Evolutionary conservation across 768 basidiomycete genomes (phyloP).

Genomic region (Rhodotorula kratochvilovae): DNA sequence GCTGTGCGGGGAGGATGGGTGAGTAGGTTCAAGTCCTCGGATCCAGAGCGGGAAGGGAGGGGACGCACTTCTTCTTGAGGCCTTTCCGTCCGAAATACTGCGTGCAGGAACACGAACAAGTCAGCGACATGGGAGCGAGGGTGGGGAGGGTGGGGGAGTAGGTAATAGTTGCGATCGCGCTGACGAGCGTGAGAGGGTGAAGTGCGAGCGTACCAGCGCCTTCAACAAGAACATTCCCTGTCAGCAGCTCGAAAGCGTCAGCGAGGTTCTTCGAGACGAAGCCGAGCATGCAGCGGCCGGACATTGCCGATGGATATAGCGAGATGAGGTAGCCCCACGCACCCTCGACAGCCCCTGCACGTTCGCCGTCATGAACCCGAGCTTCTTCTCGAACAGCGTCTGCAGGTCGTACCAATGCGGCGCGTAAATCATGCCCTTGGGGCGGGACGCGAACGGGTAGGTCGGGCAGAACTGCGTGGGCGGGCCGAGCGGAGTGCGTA

Average conservation of each 20-base stretch:
- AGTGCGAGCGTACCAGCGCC: conserved; percentile 20
- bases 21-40: no score
- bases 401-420: conserved; percentile 92
- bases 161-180: no score
- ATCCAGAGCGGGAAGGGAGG: no score
- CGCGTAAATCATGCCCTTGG: conserved; percentile 63
- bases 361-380: conserved; percentile 80
- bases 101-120: neutral
- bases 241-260: neutral
- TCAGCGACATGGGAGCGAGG: no score
- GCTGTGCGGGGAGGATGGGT: conserved; percentile 14
- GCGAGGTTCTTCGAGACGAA: no score
- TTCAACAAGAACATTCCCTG: conserved; percentile 38
- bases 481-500: no score
- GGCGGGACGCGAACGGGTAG: conserved; percentile 65
- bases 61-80: conserved; percentile 34
- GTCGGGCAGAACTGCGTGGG: conserved; percentile 63
- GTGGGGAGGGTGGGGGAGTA: no score
- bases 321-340: conserved; percentile 30
- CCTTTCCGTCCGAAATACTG: conserved; percentile 40
- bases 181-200: neutral
- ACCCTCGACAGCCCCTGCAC: conserved; percentile 88
- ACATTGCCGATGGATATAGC: no score
- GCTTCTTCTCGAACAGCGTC: conserved; percentile 73
- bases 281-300: no score